These are phyloP conservation scores for Mrakia hoshinonis DNA, from an alignment of 768 basidiomycete genomes.

Conservation along the genomic window DNA sequence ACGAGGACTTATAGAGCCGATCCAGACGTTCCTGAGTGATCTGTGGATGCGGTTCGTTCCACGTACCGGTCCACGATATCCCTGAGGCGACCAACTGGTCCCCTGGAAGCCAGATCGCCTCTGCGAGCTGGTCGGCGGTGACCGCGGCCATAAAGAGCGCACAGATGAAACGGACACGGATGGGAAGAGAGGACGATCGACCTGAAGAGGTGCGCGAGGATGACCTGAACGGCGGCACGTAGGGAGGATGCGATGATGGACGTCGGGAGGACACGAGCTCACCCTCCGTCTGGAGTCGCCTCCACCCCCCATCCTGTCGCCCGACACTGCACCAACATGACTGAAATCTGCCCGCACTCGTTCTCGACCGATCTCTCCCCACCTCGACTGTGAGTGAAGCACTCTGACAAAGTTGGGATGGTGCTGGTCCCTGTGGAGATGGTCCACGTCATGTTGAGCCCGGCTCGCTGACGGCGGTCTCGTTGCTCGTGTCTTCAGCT, in stretches of 20 bases:
- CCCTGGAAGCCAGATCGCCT: background rate
- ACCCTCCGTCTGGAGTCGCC: too few relatives aligned
- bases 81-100: too few relatives aligned
- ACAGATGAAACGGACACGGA: too few relatives aligned
- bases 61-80: too few relatives aligned
- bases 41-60: too few relatives aligned
- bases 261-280: too few relatives aligned
- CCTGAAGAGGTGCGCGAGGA: too few relatives aligned
- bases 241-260: too few relatives aligned
- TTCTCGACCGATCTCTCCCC: conserved; percentile 24
- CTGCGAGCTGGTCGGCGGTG: background rate
- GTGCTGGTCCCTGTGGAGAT: background rate
- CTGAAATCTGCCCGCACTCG: conserved; percentile 25
- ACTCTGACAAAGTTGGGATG: background rate
- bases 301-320: background rate
- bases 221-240: too few relatives aligned
- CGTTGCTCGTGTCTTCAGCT: background rate
- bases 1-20: too few relatives aligned
- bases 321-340: background rate
- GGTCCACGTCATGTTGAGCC: background rate
- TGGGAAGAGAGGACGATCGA: too few relatives aligned
- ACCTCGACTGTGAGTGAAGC: conserved; percentile 19
- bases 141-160: background rate
- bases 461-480: background rate
- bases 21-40: too few relatives aligned